phyloP scores from a whole-genome alignment of 352 stramenopile genomes.

The Globisporangium megalacanthum region DNA sequence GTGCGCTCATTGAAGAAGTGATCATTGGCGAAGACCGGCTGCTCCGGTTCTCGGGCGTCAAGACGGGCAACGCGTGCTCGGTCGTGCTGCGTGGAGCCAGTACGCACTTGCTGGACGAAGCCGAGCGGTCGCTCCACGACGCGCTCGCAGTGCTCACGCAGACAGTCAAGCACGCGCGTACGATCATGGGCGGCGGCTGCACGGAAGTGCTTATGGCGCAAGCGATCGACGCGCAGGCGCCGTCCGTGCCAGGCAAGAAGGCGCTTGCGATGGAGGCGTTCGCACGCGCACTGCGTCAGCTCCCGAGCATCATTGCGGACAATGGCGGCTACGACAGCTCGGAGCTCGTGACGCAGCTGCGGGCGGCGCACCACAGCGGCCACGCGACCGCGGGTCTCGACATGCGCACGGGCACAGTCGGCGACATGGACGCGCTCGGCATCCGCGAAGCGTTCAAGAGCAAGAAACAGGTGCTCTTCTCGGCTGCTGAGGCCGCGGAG shows the following conservation, averaged over 20 bases:
- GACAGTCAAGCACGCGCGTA: constrained; percentile 96
- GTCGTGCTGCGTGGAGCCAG: constrained; percentile 94
- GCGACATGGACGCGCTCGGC: constrained; percentile 96
- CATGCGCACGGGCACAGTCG: constrained; percentile 95
- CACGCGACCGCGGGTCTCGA: constrained; percentile 94
- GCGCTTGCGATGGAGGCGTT: constrained; percentile 98
- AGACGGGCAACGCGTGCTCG: constrained; percentile 93
- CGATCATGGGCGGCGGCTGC: constrained; percentile 96
- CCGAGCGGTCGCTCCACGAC: constrained; percentile 98
- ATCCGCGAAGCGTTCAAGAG: constrained; percentile 95
- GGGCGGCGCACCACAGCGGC: constrained; percentile 90
- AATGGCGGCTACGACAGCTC: constrained; percentile 98
- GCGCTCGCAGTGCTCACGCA: constrained; percentile 96
- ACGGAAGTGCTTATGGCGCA: constrained; percentile 97
- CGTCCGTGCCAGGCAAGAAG: constrained; percentile 96
- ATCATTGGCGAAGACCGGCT: constrained; percentile 98
- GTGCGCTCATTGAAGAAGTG: constrained; percentile 97
- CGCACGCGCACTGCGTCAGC: constrained; percentile 92
- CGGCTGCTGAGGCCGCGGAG: constrained; percentile 97
- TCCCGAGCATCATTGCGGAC: constrained; percentile 98
- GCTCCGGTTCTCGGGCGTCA: constrained; percentile 97
- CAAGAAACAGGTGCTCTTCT: constrained; percentile 97
- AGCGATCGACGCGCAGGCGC: constrained; percentile 86
- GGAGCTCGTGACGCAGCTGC: constrained; percentile 96
- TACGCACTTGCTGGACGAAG: constrained; percentile 97